phyloP scores from a whole-genome alignment of 2,329 filamentous ascomycete species.

The Achaetomium macrosporum region DNA sequence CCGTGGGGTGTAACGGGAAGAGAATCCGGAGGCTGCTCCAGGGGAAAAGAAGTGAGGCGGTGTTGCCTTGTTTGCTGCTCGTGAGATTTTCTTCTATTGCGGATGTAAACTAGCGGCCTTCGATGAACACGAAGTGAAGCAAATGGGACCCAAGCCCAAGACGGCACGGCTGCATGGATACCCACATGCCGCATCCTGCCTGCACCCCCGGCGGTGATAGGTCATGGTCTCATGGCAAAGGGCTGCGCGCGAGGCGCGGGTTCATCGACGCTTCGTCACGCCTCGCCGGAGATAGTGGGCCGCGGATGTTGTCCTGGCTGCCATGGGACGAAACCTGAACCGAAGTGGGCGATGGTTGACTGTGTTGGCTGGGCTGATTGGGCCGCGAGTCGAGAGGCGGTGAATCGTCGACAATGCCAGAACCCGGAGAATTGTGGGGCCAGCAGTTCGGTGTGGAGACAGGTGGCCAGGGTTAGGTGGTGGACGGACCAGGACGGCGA shows the following conservation, averaged over 20 bases:
- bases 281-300: not conserved
- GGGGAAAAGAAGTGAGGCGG: conserved; percentile 13
- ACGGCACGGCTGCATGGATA: conserved; percentile 11
- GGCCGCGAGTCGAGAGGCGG: conserved; percentile 10
- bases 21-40: not conserved
- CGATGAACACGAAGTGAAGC: conserved; percentile 7
- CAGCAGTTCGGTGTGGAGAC: conserved; percentile 7
- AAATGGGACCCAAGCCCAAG: not conserved
- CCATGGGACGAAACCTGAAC: not conserved
- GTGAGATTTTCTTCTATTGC: not conserved
- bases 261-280: conserved; percentile 2
- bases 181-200: conserved; percentile 6
- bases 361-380: conserved; percentile 3
- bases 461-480: not conserved
- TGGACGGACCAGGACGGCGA: not conserved
- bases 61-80: not conserved
- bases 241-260: conserved; percentile 1
- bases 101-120: conserved; percentile 6
- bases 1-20: not conserved
- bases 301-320: conserved; percentile 2
- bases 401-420: conserved; percentile 14
- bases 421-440: conserved; percentile 13
- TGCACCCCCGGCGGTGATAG: not conserved
- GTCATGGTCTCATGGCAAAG: not conserved
- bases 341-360: not conserved